Evolutionary conservation across 2,329 filamentous ascomycete species (phyloP).

Genomic region (Tolypocladium amazonense): DNA sequence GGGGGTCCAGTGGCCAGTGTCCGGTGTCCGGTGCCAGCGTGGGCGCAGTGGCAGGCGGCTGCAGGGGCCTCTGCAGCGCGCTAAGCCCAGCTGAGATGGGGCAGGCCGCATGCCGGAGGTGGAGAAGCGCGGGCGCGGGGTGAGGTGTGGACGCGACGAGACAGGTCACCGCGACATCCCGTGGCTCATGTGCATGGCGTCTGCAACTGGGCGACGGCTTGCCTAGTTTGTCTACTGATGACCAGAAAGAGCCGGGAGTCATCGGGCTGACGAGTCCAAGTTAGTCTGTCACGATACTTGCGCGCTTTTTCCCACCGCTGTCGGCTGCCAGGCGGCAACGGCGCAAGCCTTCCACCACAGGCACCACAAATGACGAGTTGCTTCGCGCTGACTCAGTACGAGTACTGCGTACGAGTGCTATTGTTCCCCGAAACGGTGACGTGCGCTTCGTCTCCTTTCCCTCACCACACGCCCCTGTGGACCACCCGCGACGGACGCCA

Average conservation of each 20-base stretch:
- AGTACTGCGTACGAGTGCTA: background rate
- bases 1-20: background rate
- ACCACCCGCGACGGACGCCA: slow-evolving; percentile 8
- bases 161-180: background rate
- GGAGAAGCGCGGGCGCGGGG: background rate
- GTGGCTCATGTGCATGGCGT: background rate
- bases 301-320: no score
- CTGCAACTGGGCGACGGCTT: background rate
- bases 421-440: background rate
- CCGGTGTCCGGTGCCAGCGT: background rate
- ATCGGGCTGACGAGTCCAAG: background rate
- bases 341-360: slow-evolving; percentile 2
- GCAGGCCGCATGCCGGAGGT: background rate
- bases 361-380: background rate
- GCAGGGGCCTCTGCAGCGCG: background rate
- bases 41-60: background rate
- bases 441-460: background rate
- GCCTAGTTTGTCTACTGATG: background rate
- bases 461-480: background rate
- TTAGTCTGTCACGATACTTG: background rate
- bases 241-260: background rate
- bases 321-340: slow-evolving; percentile 1
- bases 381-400: background rate
- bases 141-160: background rate
- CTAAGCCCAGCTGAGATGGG: background rate